Conservation (phyloP, 2,329 filamentous ascomycete genomes). For the Teratosphaeria pseudoeucalypti region DNA sequence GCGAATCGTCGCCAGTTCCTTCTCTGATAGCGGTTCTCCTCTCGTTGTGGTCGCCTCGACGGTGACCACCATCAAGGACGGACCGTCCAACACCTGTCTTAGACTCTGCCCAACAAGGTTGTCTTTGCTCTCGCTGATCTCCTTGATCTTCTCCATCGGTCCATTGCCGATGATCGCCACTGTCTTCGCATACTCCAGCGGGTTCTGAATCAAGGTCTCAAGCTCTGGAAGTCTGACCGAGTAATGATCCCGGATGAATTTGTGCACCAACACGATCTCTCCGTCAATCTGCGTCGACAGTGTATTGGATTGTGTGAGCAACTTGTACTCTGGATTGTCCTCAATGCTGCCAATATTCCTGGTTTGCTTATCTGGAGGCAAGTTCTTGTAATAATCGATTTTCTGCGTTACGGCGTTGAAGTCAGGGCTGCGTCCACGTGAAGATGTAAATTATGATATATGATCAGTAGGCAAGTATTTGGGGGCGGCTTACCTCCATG, state of each 20-base stretch:
- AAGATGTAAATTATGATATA: constrained; percentile 49
- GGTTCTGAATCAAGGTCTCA: constrained; percentile 79
- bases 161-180: constrained; percentile 89
- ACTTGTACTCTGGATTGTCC: constrained; percentile 82
- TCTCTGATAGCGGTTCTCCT: constrained; percentile 63
- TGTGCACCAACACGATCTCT: constrained; percentile 87
- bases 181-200: constrained; percentile 89
- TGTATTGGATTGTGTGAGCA: constrained; percentile 78
- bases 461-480: constrained; percentile 25
- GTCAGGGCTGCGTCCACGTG: constrained; percentile 57
- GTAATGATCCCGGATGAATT: constrained; percentile 93
- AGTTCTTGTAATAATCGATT: constrained; percentile 65
- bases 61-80: constrained; percentile 88
- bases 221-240: constrained; percentile 87
- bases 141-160: constrained; percentile 78
- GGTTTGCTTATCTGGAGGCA: constrained; percentile 54
- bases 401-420: constrained; percentile 53
- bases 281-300: constrained; percentile 87
- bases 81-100: constrained; percentile 72
- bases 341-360: constrained; percentile 72
- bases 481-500: constrained; percentile 58
- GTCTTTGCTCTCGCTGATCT: constrained; percentile 62
- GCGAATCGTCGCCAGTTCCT: constrained; percentile 63
- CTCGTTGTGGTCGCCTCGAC: constrained; percentile 87
- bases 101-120: constrained; percentile 69